Percentiles rank a stretch among this genome's conserved stretches.
phyloP scores from a whole-genome alignment of 2,329 filamentous ascomycete genomes.

The Rhinocladiella similis region DNA sequence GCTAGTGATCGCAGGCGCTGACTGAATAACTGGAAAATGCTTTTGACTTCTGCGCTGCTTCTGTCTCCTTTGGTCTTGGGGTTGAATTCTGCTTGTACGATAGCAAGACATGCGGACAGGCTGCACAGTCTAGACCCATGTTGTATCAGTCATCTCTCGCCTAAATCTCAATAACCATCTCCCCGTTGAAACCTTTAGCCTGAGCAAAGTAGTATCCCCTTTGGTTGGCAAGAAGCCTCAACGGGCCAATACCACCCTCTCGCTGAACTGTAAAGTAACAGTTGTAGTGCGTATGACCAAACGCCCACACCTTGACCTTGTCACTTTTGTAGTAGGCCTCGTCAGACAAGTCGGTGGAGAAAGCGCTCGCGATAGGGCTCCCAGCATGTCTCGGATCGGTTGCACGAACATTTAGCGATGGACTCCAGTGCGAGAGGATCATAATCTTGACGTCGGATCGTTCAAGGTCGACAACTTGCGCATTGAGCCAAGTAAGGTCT shows the following conservation, averaged over 20 bases:
- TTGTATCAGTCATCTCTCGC: too few relatives aligned
- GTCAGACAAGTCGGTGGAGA: conserved; percentile 42
- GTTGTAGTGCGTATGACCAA: conserved; percentile 52
- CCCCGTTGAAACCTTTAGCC: conserved; percentile 36
- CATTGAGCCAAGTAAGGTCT: conserved; percentile 42
- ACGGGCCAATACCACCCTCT: conserved; percentile 8
- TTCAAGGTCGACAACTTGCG: conserved; percentile 31
- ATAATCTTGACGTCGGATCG: conserved; percentile 28
- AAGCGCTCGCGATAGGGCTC: conserved; percentile 36
- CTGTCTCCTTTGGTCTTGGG: too few relatives aligned
- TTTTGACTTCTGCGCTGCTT: too few relatives aligned
- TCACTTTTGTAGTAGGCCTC: conserved; percentile 12
- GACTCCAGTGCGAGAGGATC: conserved; percentile 43
- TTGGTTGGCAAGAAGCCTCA: conserved; percentile 43
- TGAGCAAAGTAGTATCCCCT: conserved; percentile 38
- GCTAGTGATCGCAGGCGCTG: too few relatives aligned
- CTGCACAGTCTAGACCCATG: too few relatives aligned
- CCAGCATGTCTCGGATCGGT: conserved; percentile 35
- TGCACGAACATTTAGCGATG: conserved; percentile 30
- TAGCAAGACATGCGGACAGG: too few relatives aligned
- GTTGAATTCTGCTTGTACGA: too few relatives aligned
- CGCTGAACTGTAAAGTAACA: conserved; percentile 39
- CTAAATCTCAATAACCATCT: not conserved
- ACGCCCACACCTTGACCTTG: conserved; percentile 47
- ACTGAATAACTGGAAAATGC: too few relatives aligned